These are phyloP conservation scores for Mangifera indica DNA, from an alignment of 345 rosid genomes.

Conservation along the genomic window DNA sequence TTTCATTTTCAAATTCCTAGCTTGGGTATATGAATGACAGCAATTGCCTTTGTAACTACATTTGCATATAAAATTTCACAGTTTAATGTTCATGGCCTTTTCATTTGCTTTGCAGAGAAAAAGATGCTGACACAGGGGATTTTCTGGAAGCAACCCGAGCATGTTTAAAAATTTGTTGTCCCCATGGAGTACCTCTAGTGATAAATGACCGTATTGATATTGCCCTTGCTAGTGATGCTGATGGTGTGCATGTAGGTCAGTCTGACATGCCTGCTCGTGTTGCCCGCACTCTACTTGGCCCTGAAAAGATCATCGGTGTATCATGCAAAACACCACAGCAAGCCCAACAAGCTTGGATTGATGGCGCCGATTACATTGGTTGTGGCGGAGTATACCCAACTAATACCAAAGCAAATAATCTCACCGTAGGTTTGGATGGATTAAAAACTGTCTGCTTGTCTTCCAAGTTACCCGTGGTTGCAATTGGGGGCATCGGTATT, in stretches of 20 bases:
- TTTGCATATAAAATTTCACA: not conserved
- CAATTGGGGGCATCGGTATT: constrained; percentile 77
- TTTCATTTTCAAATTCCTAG: not conserved
- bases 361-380: constrained; percentile 92
- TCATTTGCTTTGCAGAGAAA: constrained; percentile 50
- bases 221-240: constrained; percentile 82
- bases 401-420: constrained; percentile 69
- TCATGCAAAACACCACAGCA: constrained; percentile 88
- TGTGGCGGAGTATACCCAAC: constrained; percentile 88
- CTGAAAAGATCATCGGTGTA: constrained; percentile 81
- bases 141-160: constrained; percentile 73
- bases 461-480: constrained; percentile 81
- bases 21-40: not conserved
- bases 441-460: constrained; percentile 66
- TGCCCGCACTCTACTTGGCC: constrained; percentile 77
- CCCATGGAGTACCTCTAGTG: constrained; percentile 57
- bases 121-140: constrained; percentile 57
- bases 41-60: not conserved
- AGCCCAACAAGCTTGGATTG: constrained; percentile 79
- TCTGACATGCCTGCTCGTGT: constrained; percentile 67
- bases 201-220: constrained; percentile 86
- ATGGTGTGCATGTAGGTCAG: constrained; percentile 92
- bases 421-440: constrained; percentile 82
- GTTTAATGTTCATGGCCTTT: constrained; percentile 8
- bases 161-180: constrained; percentile 59